Conservation (phyloP, 225 moss, liverwort and hornwort species). For the Anthoceros angustus region DNA sequence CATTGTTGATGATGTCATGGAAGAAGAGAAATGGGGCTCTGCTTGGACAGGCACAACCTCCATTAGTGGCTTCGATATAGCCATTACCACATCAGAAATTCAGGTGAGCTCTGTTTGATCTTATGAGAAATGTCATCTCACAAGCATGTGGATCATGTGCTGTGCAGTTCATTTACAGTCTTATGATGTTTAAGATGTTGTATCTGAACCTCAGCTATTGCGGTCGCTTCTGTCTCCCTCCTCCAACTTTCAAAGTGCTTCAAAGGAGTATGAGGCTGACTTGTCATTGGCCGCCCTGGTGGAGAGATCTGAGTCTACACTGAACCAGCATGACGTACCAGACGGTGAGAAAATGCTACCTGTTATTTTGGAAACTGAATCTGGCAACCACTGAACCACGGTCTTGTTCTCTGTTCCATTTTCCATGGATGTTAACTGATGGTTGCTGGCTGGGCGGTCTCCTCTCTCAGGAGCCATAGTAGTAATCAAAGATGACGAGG, state of each 20-base stretch:
- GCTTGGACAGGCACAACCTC: constrained; percentile 79
- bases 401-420: too few relatives aligned
- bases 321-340: constrained; percentile 8
- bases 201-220: not conserved
- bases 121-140: not conserved
- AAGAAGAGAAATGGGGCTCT: constrained; percentile 92
- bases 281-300: not conserved
- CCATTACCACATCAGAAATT: constrained; percentile 83
- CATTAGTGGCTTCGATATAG: constrained; percentile 61
- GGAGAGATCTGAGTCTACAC: constrained; percentile 15
- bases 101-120: constrained; percentile 28
- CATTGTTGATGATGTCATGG: constrained; percentile 33
- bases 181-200: too few relatives aligned
- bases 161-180: not conserved
- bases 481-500: constrained; percentile 79
- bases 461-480: constrained; percentile 55
- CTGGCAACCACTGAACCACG: too few relatives aligned
- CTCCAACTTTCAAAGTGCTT: not conserved
- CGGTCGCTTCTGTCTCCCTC: not conserved
- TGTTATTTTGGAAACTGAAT: not conserved
- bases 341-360: constrained; percentile 8
- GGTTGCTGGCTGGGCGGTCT: constrained; percentile 4
- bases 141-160: not conserved
- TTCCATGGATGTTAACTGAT: not conserved
- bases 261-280: not conserved